Evolutionary conservation across 352 stramenopile species (phyloP).

Genomic region (Stephanocyclus meneghinianus): DNA sequence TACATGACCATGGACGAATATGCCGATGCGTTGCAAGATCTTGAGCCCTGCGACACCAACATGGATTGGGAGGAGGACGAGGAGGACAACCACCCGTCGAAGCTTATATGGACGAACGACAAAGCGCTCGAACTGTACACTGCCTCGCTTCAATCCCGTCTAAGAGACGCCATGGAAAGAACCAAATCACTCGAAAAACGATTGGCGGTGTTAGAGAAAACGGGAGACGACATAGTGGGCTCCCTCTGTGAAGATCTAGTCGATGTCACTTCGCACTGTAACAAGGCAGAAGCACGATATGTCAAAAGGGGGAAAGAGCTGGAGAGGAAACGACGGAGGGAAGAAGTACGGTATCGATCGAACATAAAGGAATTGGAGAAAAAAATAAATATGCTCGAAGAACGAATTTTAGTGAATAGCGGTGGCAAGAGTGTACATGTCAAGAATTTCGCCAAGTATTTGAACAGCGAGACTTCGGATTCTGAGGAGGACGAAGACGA

Average conservation of each 20-base stretch:
- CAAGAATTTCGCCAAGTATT: conserved; percentile 6
- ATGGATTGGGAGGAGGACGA: conserved; percentile 11
- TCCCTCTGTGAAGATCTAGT: conserved; percentile 55
- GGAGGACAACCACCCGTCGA: conserved; percentile 9
- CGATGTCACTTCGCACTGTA: conserved; percentile 43
- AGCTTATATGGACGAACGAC: conserved; percentile 37
- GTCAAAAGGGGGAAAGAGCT: conserved; percentile 54
- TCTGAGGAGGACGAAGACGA: conserved; percentile 23
- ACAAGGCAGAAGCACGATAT: conserved; percentile 47
- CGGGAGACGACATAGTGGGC: conserved; percentile 55
- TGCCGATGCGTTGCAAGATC: conserved; percentile 17
- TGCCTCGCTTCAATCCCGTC: conserved; percentile 33
- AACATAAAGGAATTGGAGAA: conserved; percentile 41
- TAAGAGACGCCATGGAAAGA: conserved; percentile 36
- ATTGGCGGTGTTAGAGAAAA: conserved; percentile 47
- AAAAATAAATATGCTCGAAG: conserved; percentile 36
- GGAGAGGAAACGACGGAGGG: conserved; percentile 34
- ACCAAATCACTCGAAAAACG: conserved; percentile 52
- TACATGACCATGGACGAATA: conserved; percentile 50
- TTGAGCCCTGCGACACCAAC: neutral
- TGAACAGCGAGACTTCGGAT: conserved; percentile 24
- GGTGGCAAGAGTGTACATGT: conserved; percentile 1
- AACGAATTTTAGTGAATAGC: conserved; percentile 28
- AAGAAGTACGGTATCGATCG: conserved; percentile 22
- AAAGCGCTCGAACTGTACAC: conserved; percentile 31